These are phyloP conservation scores for Suillus occidentalis DNA, from an alignment of 768 basidiomycete species.

Conservation along the genomic window DNA sequence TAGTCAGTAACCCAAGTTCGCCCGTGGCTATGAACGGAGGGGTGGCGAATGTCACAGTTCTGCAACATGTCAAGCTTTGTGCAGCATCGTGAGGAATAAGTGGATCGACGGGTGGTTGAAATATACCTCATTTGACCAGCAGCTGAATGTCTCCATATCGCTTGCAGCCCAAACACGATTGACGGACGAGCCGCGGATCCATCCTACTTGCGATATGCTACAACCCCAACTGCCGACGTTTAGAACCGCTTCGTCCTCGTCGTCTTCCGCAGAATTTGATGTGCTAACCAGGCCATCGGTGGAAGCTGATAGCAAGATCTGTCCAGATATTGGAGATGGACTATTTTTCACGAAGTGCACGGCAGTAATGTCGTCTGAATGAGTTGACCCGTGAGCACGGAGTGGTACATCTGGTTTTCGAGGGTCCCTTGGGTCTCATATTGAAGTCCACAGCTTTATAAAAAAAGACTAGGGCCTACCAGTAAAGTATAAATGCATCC, in stretches of 20 bases:
- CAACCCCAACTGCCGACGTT: slow-evolving; percentile 86
- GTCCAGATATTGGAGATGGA: slow-evolving; percentile 35
- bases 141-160: slow-evolving; percentile 93
- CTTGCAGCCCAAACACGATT: slow-evolving; percentile 77
- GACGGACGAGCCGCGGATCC: slow-evolving; percentile 42
- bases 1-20: slow-evolving; percentile 81
- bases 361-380: slow-evolving; percentile 90
- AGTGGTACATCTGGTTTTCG: slow-evolving; percentile 71
- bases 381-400: slow-evolving; percentile 79
- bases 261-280: slow-evolving; percentile 69
- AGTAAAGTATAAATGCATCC: slow-evolving; percentile 83
- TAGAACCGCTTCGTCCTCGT: slow-evolving; percentile 85
- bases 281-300: slow-evolving; percentile 81
- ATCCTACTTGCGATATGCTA: slow-evolving; percentile 76
- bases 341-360: slow-evolving; percentile 48
- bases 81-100: neutral
- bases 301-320: slow-evolving; percentile 73
- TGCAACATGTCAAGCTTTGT: slow-evolving; percentile 60
- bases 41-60: slow-evolving; percentile 62
- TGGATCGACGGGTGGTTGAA: neutral
- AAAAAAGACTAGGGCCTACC: slow-evolving; percentile 44
- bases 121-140: slow-evolving; percentile 74
- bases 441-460: neutral
- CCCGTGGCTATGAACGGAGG: slow-evolving; percentile 55
- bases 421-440: slow-evolving; percentile 63